phyloP scores from a whole-genome alignment of 2,329 filamentous ascomycete species.

The Alternaria conjuncta region DNA sequence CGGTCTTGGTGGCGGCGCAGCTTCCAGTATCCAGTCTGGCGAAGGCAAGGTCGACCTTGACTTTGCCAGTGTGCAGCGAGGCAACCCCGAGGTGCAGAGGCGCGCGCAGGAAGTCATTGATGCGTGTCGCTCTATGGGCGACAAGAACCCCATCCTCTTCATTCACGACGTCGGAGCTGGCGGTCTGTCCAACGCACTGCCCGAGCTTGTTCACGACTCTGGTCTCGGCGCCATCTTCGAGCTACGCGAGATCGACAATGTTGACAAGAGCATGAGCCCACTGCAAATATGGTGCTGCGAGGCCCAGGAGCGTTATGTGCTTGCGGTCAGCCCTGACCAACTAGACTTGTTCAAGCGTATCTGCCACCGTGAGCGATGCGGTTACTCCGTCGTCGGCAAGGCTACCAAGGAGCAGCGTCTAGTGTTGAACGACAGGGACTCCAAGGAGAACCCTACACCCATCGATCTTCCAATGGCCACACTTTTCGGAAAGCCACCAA shows the following conservation, averaged over 20 bases:
- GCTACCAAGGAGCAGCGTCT: constrained; percentile 76
- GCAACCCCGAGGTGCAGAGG: constrained; percentile 95
- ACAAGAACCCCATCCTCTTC: constrained; percentile 88
- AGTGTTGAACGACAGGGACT: constrained; percentile 81
- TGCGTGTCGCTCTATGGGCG: constrained; percentile 82
- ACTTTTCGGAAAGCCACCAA: constrained; percentile 86
- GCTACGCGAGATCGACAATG: constrained; percentile 89
- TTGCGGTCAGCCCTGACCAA: constrained; percentile 81
- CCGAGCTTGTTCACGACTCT: constrained; percentile 90
- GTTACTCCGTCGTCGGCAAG: constrained; percentile 87
- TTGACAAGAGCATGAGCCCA: constrained; percentile 90
- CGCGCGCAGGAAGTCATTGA: constrained; percentile 98
- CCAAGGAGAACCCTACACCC: constrained; percentile 73
- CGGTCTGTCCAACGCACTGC: constrained; percentile 82
- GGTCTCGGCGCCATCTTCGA: constrained; percentile 91
- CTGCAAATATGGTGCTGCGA: constrained; percentile 98
- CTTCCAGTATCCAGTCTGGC: constrained; percentile 86
- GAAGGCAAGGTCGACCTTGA: constrained; percentile 91
- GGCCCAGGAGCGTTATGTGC: constrained; percentile 93
- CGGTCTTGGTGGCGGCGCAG: constrained; percentile 91
- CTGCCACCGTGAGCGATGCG: constrained; percentile 81
- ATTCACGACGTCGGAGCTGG: constrained; percentile 98
- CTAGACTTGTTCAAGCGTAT: constrained; percentile 77
- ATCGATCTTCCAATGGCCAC: constrained; percentile 91
- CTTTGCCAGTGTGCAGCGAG: constrained; percentile 95